Evolutionary conservation across 75 land plant genomes (phyloP), one percentile per base, ranked within the genome.

Genomic region (Pinus albicaulis): DNA sequence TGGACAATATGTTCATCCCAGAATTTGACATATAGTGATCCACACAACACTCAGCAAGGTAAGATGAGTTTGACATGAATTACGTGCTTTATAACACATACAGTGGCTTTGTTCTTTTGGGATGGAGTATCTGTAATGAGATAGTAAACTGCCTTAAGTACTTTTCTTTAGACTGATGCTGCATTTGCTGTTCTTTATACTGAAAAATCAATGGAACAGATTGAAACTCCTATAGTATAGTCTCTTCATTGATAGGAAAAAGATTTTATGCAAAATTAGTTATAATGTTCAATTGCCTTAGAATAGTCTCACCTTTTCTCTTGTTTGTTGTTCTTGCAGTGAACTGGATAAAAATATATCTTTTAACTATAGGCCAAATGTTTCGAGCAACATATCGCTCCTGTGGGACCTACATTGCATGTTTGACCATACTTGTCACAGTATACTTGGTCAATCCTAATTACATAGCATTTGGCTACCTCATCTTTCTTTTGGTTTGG

Each of bases 401-500:
- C 57, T 93, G 80, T 87, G 98, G 99, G 38, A 93, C 96, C 44
- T 91, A 93, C 72, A 85, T 98, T 76, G 98, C 90, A 57, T 88
- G 81, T 77, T 24, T 86, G 63, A 95, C 99, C 41, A 89, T 98
- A 72, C 94, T 98, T 31, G 57, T 90, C 56, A 83, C 91, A 6
- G 81, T 98, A 24, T 98, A 95, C 75, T 26, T 82, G 22, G 90
- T 95, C 78, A 76, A 15, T 48, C 94, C 96, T 62, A 98, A 95
- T 76, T 95, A 93, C 76, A 80, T 91, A 70, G 86, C 99, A 19
- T 89, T 98, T 83, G 99, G 99, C 1, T 98, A 92, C 76, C 80
- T 95, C 23, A 77, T 83, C 74, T 88, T 92, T 66, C 94, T 98
- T 15, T 85, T 95, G 7, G 53, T 93, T 66, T 98, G 99, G 99